Evolutionary conservation across 2,329 filamentous ascomycete genomes (phyloP).

Genomic region (Pseudogymnoascus sp.): DNA sequence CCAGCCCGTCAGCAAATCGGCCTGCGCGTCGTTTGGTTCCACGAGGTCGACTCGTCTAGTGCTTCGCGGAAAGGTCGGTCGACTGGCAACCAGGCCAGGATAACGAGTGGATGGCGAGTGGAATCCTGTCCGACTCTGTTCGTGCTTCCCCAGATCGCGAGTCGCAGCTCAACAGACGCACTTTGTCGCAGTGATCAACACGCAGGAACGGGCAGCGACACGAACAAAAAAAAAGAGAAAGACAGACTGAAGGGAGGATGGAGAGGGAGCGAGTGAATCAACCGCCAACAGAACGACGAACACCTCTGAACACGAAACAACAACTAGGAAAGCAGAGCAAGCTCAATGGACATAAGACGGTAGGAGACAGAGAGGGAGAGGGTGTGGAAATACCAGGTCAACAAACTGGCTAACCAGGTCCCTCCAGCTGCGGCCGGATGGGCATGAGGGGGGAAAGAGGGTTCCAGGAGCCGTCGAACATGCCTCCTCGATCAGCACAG

Average conservation of each 20-base stretch:
- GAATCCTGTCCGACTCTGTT: slow-evolving; percentile 3
- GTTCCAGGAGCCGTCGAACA: background rate
- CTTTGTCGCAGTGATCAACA: slow-evolving; percentile 8
- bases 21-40: background rate
- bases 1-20: background rate
- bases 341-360: slow-evolving; percentile 7
- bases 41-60: background rate
- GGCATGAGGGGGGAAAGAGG: background rate
- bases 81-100: slow-evolving; percentile 26
- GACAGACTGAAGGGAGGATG: slow-evolving; percentile 18
- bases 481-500: background rate
- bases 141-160: background rate
- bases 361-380: slow-evolving; percentile 3
- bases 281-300: slow-evolving; percentile 11
- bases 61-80: slow-evolving; percentile 21
- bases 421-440: background rate
- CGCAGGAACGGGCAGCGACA: slow-evolving; percentile 16
- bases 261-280: slow-evolving; percentile 16
- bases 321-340: slow-evolving; percentile 1
- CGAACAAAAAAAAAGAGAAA: slow-evolving; percentile 17
- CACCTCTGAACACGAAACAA: slow-evolving; percentile 8
- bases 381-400: background rate
- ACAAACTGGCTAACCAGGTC: background rate
- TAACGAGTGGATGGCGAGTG: slow-evolving; percentile 19
- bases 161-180: background rate